phyloP scores from a whole-genome alignment of 805 yeast species.

The Lipomyces yamadae region DNA sequence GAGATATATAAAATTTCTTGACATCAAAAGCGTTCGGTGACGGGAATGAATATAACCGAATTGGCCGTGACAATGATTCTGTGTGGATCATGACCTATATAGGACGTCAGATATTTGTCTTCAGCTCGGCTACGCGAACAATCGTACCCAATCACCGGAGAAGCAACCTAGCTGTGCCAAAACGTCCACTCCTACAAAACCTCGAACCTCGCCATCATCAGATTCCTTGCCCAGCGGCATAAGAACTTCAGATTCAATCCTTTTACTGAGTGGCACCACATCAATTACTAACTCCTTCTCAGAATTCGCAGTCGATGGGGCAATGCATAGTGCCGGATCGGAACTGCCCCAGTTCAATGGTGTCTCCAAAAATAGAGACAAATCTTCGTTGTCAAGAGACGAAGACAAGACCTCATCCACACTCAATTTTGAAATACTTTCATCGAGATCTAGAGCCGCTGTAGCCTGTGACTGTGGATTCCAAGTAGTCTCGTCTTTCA shows the following conservation, averaged over 20 bases:
- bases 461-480: slow-evolving; percentile 24
- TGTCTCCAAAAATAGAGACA: slow-evolving; percentile 12
- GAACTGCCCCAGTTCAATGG: slow-evolving; percentile 14
- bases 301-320: slow-evolving; percentile 22
- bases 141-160: slow-evolving; percentile 65
- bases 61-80: slow-evolving; percentile 41
- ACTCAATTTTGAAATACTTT: neutral
- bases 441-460: slow-evolving; percentile 34
- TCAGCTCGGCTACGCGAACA: slow-evolving; percentile 38
- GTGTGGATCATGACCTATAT: slow-evolving; percentile 17
- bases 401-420: slow-evolving; percentile 30
- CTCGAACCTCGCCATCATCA: slow-evolving; percentile 56
- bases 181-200: slow-evolving; percentile 54
- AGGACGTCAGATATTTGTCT: slow-evolving; percentile 7
- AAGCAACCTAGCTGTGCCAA: slow-evolving; percentile 64
- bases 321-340: slow-evolving; percentile 11
- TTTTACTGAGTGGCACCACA: slow-evolving; percentile 37
- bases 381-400: slow-evolving; percentile 20
- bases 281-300: slow-evolving; percentile 23
- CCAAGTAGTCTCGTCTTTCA: slow-evolving; percentile 44
- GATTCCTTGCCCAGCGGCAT: slow-evolving; percentile 25
- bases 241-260: slow-evolving; percentile 8
- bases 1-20: slow-evolving; percentile 61
- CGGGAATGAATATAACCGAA: slow-evolving; percentile 61
- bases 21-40: slow-evolving; percentile 60